phyloP scores from a whole-genome alignment of 345 rosid genomes.

The Hirschfeldia incana region DNA sequence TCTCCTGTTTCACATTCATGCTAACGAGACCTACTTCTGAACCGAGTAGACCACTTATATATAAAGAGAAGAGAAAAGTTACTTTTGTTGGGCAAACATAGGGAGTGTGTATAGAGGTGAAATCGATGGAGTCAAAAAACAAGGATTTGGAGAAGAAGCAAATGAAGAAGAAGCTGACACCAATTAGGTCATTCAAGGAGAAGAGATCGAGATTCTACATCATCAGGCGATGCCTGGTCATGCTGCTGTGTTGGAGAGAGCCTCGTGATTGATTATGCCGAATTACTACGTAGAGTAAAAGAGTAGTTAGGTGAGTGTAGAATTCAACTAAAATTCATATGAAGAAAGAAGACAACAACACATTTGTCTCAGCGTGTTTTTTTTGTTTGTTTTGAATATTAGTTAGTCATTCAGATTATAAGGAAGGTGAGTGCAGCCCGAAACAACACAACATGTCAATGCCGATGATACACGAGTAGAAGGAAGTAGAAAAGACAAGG shows the following conservation, averaged over 20 bases:
- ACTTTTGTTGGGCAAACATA: constrained; percentile 5
- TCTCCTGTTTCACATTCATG: constrained; percentile 33
- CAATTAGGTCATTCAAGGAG: constrained; percentile 50
- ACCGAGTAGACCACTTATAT: not conserved
- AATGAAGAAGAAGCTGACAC: constrained; percentile 37
- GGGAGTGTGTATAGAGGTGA: constrained; percentile 17
- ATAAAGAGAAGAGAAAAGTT: not conserved
- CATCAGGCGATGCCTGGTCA: constrained; percentile 56
- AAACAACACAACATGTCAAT: not conserved
- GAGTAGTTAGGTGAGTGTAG: not conserved
- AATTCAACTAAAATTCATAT: not conserved
- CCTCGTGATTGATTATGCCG: not conserved
- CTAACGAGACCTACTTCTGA: not conserved
- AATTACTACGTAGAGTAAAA: not conserved
- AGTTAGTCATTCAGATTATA: too few relatives aligned
- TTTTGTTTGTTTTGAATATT: not conserved
- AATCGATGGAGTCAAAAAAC: constrained; percentile 36
- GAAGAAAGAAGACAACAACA: not conserved
- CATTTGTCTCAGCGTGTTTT: not conserved
- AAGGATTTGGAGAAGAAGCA: constrained; percentile 41
- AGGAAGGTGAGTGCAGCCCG: not conserved
- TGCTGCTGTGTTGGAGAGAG: constrained; percentile 71
- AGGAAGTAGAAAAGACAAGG: not conserved
- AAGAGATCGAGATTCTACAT: constrained; percentile 64
- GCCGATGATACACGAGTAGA: not conserved